Evolutionary conservation across 306 rosid genomes (phyloP).

Genomic region (Dalbergia cultrata): DNA sequence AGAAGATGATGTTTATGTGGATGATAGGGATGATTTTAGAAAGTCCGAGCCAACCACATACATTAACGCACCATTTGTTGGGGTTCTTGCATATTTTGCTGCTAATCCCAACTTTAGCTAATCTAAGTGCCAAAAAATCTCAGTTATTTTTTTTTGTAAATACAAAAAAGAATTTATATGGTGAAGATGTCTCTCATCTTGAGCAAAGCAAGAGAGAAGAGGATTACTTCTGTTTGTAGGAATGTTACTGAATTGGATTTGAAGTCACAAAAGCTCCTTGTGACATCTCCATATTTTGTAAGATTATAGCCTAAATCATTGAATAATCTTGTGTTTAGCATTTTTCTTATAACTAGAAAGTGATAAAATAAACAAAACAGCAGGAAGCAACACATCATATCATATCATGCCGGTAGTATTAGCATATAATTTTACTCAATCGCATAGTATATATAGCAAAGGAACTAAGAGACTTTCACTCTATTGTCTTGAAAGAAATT

Average conservation of each 20-base stretch:
- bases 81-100: conserved; percentile 72
- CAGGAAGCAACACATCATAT: too few relatives aligned
- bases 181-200: conserved; percentile 64
- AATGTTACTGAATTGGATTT: neutral
- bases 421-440: too few relatives aligned
- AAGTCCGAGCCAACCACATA: conserved; percentile 89
- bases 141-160: conserved; percentile 40
- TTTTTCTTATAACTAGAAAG: too few relatives aligned
- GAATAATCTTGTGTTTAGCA: too few relatives aligned
- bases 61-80: conserved; percentile 91
- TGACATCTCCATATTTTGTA: conserved; percentile 8
- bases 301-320: too few relatives aligned
- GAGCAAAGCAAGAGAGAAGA: conserved; percentile 58
- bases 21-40: conserved; percentile 73
- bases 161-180: conserved; percentile 17
- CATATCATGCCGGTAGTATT: too few relatives aligned
- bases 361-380: too few relatives aligned
- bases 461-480: too few relatives aligned
- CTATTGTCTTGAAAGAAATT: too few relatives aligned
- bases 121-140: neutral
- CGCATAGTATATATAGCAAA: too few relatives aligned
- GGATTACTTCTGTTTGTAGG: conserved; percentile 38
- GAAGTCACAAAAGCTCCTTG: conserved; percentile 14
- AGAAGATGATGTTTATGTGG: conserved; percentile 69
- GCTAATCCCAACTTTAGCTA: conserved; percentile 64